These are phyloP conservation scores for Reutealis trisperma DNA, from an alignment of 345 rosid species.

Conservation along the genomic window DNA sequence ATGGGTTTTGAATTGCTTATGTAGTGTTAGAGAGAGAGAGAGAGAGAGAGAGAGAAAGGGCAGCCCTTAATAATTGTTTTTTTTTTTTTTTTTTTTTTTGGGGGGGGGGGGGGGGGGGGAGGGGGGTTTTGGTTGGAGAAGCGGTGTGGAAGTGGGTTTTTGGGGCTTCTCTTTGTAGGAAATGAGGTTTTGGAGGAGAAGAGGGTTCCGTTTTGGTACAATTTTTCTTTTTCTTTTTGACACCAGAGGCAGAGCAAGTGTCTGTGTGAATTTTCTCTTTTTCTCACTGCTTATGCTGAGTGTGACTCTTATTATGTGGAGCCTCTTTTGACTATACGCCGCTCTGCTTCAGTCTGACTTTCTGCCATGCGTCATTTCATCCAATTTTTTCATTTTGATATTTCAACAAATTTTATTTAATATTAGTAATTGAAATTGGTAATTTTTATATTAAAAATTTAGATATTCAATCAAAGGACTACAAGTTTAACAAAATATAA, in stretches of 20 bases:
- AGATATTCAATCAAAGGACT: no score
- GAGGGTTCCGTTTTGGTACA: not conserved
- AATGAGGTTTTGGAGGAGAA: not conserved
- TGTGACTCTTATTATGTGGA: not conserved
- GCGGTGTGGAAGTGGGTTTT: not conserved
- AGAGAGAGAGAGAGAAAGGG: not conserved
- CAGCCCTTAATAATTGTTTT: not conserved
- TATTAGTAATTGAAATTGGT: no score
- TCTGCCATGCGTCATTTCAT: not conserved
- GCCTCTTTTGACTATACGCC: not conserved
- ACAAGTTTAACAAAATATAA: no score
- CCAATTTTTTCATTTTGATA: no score
- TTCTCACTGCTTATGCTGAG: no score
- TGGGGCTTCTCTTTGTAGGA: not conserved
- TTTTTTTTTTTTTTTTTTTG: not conserved
- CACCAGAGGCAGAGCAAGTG: no score
- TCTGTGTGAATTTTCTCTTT: no score
- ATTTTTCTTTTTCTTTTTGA: not conserved
- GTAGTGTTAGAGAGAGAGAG: not conserved
- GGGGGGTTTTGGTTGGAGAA: not conserved
- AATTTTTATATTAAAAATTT: no score
- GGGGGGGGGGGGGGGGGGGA: not conserved
- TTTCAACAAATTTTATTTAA: no score
- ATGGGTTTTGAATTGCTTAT: slow-evolving; percentile 4
- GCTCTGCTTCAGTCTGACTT: not conserved